phyloP scores from a whole-genome alignment of 345 rosid species.

The Syzygium grande region DNA sequence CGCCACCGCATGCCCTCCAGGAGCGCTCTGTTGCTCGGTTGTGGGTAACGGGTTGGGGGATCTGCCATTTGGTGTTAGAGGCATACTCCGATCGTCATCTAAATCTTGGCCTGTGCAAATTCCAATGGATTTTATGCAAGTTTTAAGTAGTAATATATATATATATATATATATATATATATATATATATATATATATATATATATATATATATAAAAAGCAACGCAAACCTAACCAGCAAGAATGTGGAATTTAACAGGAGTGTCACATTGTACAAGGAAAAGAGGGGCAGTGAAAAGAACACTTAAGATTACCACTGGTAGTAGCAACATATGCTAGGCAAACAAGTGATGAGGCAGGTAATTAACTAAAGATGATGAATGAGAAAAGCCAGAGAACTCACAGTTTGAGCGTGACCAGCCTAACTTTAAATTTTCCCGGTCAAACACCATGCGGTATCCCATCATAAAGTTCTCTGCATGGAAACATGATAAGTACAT shows the following conservation, averaged over 20 bases:
- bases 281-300: neutral
- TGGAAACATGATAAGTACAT: neutral
- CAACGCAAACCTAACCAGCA: neutral
- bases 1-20: slow-evolving; percentile 49
- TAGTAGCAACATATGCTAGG: neutral
- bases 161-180: neutral
- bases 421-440: slow-evolving; percentile 73
- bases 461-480: slow-evolving; percentile 88
- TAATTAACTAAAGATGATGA: neutral
- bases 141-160: neutral
- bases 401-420: slow-evolving; percentile 81
- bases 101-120: slow-evolving; percentile 46
- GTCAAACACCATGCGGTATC: slow-evolving; percentile 73
- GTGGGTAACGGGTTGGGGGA: slow-evolving; percentile 54
- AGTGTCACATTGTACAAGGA: neutral
- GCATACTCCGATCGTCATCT: slow-evolving; percentile 20
- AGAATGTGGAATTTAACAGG: neutral
- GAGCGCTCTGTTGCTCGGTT: slow-evolving; percentile 52
- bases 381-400: slow-evolving; percentile 12
- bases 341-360: neutral
- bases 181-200: neutral
- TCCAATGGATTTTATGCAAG: neutral
- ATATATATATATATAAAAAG: neutral
- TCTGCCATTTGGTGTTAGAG: slow-evolving; percentile 33
- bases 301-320: neutral